These are phyloP conservation scores for Russula emetica DNA, from an alignment of 768 basidiomycete species.

Conservation along the genomic window DNA sequence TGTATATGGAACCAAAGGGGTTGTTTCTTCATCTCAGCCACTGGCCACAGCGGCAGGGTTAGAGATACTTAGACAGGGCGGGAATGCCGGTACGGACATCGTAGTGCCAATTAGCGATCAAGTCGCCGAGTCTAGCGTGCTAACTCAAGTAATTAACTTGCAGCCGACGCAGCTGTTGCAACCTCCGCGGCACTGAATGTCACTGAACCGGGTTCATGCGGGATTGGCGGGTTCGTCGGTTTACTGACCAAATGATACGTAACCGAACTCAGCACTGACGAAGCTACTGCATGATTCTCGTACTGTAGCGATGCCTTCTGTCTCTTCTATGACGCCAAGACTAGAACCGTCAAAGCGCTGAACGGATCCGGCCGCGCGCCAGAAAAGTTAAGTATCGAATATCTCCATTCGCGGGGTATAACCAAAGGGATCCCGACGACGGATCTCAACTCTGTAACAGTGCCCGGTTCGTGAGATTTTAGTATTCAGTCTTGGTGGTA, in stretches of 20 bases:
- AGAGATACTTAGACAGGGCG: conserved; percentile 87
- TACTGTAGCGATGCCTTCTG: conserved; percentile 87
- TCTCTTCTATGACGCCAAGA: conserved; percentile 82
- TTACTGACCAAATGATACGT: too few relatives aligned
- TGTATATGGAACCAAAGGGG: conserved; percentile 51
- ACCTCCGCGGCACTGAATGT: conserved; percentile 90
- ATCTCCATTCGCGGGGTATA: conserved; percentile 65
- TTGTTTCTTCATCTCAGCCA: conserved; percentile 88
- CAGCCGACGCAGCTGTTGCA: conserved; percentile 93
- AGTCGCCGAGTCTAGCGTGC: background rate
- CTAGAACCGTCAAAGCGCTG: conserved; percentile 77
- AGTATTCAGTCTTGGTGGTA: background rate
- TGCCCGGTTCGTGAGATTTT: conserved; percentile 52
- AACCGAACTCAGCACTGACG: background rate
- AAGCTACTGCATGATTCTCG: background rate
- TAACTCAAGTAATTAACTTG: background rate
- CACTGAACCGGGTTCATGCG: conserved; percentile 82
- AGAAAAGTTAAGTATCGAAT: conserved; percentile 68
- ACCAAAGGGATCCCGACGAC: conserved; percentile 69
- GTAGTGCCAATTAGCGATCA: background rate
- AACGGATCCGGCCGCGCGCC: conserved; percentile 94
- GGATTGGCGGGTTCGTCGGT: conserved; percentile 76
- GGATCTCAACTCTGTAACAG: conserved; percentile 88
- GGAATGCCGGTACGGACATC: conserved; percentile 75
- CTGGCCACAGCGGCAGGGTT: conserved; percentile 87